Base-by-base conservation (phyloP, 345 rosid genomes). In the Carallia pectinifolia region DNA sequence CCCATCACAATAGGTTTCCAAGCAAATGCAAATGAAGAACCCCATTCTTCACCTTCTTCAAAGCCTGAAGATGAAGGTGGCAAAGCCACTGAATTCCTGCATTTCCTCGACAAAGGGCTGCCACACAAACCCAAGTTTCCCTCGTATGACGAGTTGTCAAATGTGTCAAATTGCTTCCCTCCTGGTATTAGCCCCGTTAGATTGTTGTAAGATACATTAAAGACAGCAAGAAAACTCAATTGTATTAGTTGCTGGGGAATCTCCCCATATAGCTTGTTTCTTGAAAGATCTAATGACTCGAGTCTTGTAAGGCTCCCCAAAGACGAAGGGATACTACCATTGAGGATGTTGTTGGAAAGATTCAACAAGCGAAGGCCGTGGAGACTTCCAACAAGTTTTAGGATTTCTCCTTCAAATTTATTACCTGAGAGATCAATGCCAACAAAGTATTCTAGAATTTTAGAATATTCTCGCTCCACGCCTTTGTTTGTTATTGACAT, bases 161-260 rank as follows among this genome's bases (percentile, higher is more conserved):
- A 38, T n/a, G 52, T 54, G 10, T 56, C 31, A 16, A 67, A 67
- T 2, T 67, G 62, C 12, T 67, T 67, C 29, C 70, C 71, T 12
- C 6, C 0, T 23, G 62, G 71, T 67, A 55, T 67, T 6, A 36
- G 15, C 5, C 71, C 62, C 9, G 5, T 23, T 0, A 55, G 53
- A 15, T 38, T 16, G 19, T 67, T 55, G 4, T n/a, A 0, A 1
- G 71, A 67, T 10, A 67, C 61, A 3, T 19, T 1, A 29, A 55
- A 56, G 16, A 55, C 18, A 1, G 62, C 29, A 36, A 67, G 62
- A 27, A 54, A 67, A 38, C 5, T 37, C 3, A 38, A 34, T 6
- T 17, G 52, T 27, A 29, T 19, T 37, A 53, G 10, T 29, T 54
- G 34, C 19, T 53, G 61, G 3, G 70, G 70, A 54, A 67, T 67